Conservation (phyloP, 2,329 filamentous ascomycete species). For the Calycina herbarum region DNA sequence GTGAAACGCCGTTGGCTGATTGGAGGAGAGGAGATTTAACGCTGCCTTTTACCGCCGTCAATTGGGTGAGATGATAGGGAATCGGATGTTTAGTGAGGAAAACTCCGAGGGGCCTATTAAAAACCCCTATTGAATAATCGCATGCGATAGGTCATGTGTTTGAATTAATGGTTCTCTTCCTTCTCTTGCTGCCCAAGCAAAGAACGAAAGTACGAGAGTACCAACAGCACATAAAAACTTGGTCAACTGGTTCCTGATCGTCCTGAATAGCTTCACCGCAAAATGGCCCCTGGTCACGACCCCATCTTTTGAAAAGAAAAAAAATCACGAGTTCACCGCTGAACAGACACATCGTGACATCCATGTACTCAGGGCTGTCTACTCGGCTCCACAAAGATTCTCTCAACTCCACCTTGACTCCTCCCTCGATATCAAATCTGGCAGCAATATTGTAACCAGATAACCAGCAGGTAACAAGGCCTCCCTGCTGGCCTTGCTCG, state of each 20-base stretch:
- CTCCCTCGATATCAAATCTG: not conserved
- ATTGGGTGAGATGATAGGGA: not conserved
- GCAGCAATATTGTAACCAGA: not conserved
- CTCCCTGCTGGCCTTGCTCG: not conserved
- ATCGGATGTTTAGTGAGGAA: not conserved
- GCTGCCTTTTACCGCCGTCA: conserved; percentile 13
- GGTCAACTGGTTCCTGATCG: not conserved
- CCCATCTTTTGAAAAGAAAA: not conserved
- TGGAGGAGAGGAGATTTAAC: conserved; percentile 10
- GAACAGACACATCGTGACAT: conserved; percentile 3
- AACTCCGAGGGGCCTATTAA: not conserved
- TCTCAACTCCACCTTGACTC: not conserved
- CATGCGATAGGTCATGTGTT: not conserved
- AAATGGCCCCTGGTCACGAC: not conserved
- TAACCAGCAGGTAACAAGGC: not conserved
- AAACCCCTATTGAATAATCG: too few relatives aligned
- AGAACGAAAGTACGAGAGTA: not conserved
- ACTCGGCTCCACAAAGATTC: too few relatives aligned
- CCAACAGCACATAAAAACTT: not conserved
- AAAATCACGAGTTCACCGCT: conserved; percentile 1
- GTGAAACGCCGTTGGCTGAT: conserved; percentile 9
- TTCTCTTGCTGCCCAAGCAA: conserved; percentile 1
- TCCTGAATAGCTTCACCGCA: not conserved
- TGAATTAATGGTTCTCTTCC: not conserved
- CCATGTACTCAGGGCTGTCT: too few relatives aligned